phyloP scores from a whole-genome alignment of 176 grass and related monocot species.

The Cenchrus purpureus region DNA sequence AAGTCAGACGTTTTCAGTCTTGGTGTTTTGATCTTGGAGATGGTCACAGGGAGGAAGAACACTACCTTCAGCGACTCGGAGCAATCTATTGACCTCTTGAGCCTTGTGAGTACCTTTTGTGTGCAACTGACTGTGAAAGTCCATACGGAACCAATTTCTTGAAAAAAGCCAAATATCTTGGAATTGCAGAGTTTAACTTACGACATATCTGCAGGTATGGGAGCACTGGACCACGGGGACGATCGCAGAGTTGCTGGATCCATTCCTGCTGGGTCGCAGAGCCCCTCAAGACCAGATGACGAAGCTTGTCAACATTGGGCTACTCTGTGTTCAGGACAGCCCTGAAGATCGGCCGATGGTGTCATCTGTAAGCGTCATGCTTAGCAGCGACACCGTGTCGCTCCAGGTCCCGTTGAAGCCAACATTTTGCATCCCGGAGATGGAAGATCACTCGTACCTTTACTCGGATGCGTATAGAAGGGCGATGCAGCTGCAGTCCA shows the following conservation, averaged over 20 bases:
- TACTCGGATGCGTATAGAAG: background rate
- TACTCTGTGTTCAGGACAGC: conserved; percentile 73
- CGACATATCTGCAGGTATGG: conserved; percentile 45
- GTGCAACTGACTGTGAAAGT: background rate
- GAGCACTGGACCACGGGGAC: conserved; percentile 48
- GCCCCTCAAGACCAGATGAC: conserved; percentile 34
- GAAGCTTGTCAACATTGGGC: conserved; percentile 49
- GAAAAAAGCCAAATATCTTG: background rate
- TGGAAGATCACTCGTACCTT: background rate
- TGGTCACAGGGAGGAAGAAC: conserved; percentile 60
- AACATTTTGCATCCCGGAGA: conserved; percentile 48
- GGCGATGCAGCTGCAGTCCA: background rate
- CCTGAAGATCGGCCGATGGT: conserved; percentile 49
- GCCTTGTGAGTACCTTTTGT: conserved; percentile 36
- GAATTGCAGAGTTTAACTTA: background rate
- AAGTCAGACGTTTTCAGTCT: conserved; percentile 71
- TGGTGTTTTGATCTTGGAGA: conserved; percentile 62
- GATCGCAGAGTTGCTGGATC: conserved; percentile 43
- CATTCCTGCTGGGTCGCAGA: background rate
- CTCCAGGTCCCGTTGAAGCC: conserved; percentile 47
- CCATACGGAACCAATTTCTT: background rate
- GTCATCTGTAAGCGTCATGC: conserved; percentile 61
- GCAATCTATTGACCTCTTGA: conserved; percentile 44
- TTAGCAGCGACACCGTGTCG: conserved; percentile 48
- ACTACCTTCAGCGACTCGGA: conserved; percentile 4